Evolutionary conservation across 2,329 filamentous ascomycete genomes (phyloP), one percentile per base, ranked within the genome.

Genomic region (Daldinia eschscholtzii): DNA sequence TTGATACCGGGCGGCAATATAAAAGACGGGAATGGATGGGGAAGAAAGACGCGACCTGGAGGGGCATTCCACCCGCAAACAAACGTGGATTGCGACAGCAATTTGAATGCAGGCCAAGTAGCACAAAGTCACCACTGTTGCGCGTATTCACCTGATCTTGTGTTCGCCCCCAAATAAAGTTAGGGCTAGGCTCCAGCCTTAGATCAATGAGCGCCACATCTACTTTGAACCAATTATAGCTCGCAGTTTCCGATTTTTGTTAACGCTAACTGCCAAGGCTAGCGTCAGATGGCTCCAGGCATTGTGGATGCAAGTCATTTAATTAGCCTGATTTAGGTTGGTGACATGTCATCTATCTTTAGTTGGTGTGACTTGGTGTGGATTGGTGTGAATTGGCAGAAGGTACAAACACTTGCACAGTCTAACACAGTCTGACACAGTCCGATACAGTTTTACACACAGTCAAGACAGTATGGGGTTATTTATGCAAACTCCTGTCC

Each of bases 111-210:
- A 23, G 53, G 41, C 33, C 63, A 53, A 37, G 41, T 33, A 28
- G 18, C 6, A 18, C 26, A 23, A 18, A 58, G 33, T 62, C 68
- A 70, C 67, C 68, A 74, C 66, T 28, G 35, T 69, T 18, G 62
- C 75, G 74, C 75, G 75, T 70, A 68, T 65, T 72, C 70, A 72
- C 60, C 65, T 72, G 70, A 72, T 68, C 57, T 61, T 59, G 42
- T 56, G 35, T 52, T 7, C 15, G 7, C 33, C 42, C 9, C 67
- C 57, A 3, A 57, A 63, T 63, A 6, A 23, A 60, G 65, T 63
- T 68, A 69, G 48, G 57, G 55, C 28, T 65, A 72, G 70, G 70
- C 70, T 64, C 33, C 67, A 65, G 55, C 62, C 30, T 55, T 53
- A 30, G 30, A 18, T 62, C 28, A 50, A 57, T 20, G 37, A 33